phyloP scores from a whole-genome alignment of 495 filamentous ascomycete species.

The Friedmanniomyces endolithicus region DNA sequence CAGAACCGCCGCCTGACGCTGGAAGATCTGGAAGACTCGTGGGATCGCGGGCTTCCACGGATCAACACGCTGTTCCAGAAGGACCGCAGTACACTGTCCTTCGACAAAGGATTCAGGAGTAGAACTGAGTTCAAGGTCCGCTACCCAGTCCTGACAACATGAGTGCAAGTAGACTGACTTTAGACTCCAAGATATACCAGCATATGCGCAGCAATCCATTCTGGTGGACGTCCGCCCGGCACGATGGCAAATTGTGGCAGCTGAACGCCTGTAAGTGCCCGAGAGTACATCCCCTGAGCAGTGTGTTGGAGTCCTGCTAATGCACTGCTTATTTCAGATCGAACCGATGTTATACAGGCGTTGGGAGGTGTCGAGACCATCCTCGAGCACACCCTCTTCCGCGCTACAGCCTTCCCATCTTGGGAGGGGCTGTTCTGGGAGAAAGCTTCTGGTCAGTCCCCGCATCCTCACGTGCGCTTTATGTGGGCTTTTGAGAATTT shows the following conservation, averaged over 20 bases:
- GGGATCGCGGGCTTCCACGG: slow-evolving; percentile 94
- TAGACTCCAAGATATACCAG: too few relatives aligned
- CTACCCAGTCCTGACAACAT: too few relatives aligned
- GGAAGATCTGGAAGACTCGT: slow-evolving; percentile 96
- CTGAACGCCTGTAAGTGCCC: too few relatives aligned
- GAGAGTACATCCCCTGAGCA: too few relatives aligned
- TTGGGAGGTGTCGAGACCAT: slow-evolving; percentile 99
- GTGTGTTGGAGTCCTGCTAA: too few relatives aligned
- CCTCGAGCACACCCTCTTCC: slow-evolving; percentile 91
- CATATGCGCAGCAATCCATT: slow-evolving; percentile 14
- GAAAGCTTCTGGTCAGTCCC: slow-evolving; percentile 40
- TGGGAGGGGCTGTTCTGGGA: slow-evolving; percentile 99
- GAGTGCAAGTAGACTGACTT: too few relatives aligned
- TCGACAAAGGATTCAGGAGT: slow-evolving; percentile 97
- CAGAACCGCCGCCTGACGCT: slow-evolving; percentile 91
- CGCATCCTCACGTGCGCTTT: too few relatives aligned
- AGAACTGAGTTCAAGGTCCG: slow-evolving; percentile 94
- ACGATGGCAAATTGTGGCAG: slow-evolving; percentile 98
- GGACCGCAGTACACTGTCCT: slow-evolving; percentile 90
- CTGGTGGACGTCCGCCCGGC: slow-evolving; percentile 72
- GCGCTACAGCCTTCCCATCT: slow-evolving; percentile 93
- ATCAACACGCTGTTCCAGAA: slow-evolving; percentile 99
- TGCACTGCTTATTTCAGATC: slow-evolving; percentile 58
- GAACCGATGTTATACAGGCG: slow-evolving; percentile 97
- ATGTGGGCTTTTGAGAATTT: slow-evolving; percentile 3